These are phyloP conservation scores for Bryopsis sp. DNA, from an alignment of 139 green algal species.

Conservation along the genomic window DNA sequence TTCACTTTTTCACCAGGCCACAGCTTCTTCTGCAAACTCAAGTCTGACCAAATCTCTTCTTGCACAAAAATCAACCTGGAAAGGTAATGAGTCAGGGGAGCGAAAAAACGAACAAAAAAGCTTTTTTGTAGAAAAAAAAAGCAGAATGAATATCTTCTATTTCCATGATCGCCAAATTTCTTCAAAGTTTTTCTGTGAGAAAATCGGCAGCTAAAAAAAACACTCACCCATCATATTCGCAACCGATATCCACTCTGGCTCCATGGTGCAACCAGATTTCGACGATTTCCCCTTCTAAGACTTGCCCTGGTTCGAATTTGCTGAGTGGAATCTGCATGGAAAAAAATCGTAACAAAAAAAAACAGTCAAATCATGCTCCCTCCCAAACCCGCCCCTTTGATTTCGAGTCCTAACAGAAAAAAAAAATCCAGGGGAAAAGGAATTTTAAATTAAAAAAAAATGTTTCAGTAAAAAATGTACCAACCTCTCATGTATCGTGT, in stretches of 20 bases:
- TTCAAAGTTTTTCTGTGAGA: no score
- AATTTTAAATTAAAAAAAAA: no score
- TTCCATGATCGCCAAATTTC: no score
- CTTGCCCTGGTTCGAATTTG: background rate
- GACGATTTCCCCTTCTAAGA: background rate
- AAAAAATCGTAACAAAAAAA: no score
- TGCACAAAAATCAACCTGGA: conserved; percentile 6
- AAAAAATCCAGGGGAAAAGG: no score
- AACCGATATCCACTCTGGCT: conserved; percentile 13
- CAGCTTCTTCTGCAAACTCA: background rate
- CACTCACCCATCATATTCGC: conserved; percentile 14
- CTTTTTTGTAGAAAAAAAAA: background rate
- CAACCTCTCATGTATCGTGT: no score
- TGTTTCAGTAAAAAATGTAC: no score
- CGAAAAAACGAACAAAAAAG: no score
- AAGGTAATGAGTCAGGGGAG: no score
- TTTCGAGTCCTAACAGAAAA: background rate
- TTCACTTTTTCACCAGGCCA: background rate
- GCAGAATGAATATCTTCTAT: background rate
- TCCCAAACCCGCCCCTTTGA: background rate
- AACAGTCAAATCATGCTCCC: conserved; percentile 3
- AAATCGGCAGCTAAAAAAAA: no score
- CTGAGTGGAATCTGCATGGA: background rate
- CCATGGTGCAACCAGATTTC: conserved; percentile 12
- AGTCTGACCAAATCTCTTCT: conserved; percentile 1